These are phyloP conservation scores for Globisporangium viniferum DNA, from an alignment of 352 stramenopile species.

Conservation along the genomic window DNA sequence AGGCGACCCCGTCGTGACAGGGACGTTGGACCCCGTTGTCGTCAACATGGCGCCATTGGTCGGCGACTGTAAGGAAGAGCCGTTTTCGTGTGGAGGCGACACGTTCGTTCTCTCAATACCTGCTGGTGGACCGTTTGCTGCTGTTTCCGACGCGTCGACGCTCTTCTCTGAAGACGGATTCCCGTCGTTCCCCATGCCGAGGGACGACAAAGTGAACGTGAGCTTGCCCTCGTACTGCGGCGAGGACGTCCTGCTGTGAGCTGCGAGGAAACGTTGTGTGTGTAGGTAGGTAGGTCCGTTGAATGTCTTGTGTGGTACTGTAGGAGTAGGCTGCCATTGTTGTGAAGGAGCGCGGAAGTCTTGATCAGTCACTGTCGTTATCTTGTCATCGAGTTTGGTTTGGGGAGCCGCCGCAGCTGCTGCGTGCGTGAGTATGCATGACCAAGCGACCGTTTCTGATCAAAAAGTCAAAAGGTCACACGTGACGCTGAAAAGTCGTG, in stretches of 20 bases:
- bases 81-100: background rate
- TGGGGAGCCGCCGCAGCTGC: no score
- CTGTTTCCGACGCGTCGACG: background rate
- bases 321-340: background rate
- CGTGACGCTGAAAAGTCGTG: background rate
- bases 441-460: background rate
- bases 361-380: background rate
- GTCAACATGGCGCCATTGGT: background rate
- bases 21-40: background rate
- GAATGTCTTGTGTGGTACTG: background rate
- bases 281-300: background rate
- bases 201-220: background rate
- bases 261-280: background rate
- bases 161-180: background rate
- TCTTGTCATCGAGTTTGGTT: no score
- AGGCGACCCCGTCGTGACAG: background rate
- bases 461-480: background rate
- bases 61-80: background rate
- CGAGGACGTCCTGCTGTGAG: conserved; percentile 7
- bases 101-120: background rate
- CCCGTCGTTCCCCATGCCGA: background rate
- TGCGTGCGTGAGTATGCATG: background rate
- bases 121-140: background rate
- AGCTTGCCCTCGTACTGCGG: background rate
- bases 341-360: background rate